Evolutionary conservation across 108 stramenopile genomes (phyloP), one percentile per base, ranked within the genome.

Genomic region (Fistulifera pelliculosa): DNA sequence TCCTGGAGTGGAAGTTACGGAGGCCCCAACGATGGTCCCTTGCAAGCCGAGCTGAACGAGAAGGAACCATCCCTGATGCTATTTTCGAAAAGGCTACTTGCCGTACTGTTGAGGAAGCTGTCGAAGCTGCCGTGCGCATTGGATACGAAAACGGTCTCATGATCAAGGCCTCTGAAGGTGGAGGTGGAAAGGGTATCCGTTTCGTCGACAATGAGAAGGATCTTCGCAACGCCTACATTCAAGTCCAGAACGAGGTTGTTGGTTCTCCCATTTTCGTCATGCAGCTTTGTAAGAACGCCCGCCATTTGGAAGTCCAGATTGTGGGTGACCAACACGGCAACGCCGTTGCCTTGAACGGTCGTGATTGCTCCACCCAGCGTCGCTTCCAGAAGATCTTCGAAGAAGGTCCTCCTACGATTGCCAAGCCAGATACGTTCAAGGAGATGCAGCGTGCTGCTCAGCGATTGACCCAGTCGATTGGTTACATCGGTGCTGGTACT

Each of bases 381-480:
- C 93, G 97, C 45, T 96, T 96, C 80, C 97, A 98, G 63, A 98
- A 98, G 76, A 96, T 98, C 58, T 95, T 98, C 60, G 97, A 98
- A 65, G 97, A 98, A 70, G 96, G 93, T 24, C 97, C 96, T 28
- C 93, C 96, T 31, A 54, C 61, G 16, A 94, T 93, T 65, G 92
- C 89, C 31, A 79, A 82, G 58, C 74, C 65, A 23, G 90, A 81
- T 11, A 81, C 83, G 28, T 94, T 95, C 78, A 72, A 77, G 38
- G 91, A 87, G 66, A 96, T 98, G 91, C 94, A 96, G 69, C 58
- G 78, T 50, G 88, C 88, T 47, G 97, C 97, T 6, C 94, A 95
- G 65, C 88, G 94, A 54, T 76, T 95, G 47, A 96, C 93, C 5
- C 75, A 95, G 70, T 76, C 81, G 47, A 95, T 96, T 68, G 97